Base-by-base conservation (phyloP, 192 early-diverging fungal species). In the Dimargaris verticillata region DNA sequence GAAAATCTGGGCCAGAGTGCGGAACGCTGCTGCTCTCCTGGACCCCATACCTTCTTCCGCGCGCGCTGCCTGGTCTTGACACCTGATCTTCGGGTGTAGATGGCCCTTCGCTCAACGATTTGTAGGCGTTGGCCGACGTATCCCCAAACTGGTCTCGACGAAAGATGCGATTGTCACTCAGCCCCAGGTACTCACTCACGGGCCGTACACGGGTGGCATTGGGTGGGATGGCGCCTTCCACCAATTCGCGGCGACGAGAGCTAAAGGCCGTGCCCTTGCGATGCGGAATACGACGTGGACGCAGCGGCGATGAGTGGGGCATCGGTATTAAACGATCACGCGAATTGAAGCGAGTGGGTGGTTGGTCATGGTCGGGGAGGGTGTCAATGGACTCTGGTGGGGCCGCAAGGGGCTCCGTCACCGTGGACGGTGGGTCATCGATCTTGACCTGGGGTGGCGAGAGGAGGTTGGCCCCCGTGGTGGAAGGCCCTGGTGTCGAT, bases 191-290 rank as follows among this genome's bases (percentile, higher is more conserved):
- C 11, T 59, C 57, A 20, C 57, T 59, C 11, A 44, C 41, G 9
- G 57, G 57, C 7, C 57, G 57, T 13, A 2, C 57, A 11, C 14
- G 57, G 6, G 57, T 59, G n/a, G 57, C n/a, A 33, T 38, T 28
- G 14, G 41, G 13, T 41, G 29, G 33, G 1, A 0, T n/a, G 25
- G 15, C 25, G 51, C 4, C 22, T 12, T 20, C 51, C 20, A 13
- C 24, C 51, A 38, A 38, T 38, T 59, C 57, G 33, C 57, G 33
- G 38, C 57, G 57, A 15, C 57, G 57, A 20, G 57, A 59, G 57
- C 57, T 59, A 44, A 59, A 59, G 4, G 57, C 57, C 10, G 57
- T 59, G 41, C 57, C 57, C 43, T 59, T 59, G 25, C 42, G 57
- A 20, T n/a, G 18, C 9, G 28, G 5, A n/a, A n/a, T 43, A 3